These are phyloP conservation scores for Heliosperma pusillum DNA, from an alignment of 148 eudicot species.

Conservation along the genomic window DNA sequence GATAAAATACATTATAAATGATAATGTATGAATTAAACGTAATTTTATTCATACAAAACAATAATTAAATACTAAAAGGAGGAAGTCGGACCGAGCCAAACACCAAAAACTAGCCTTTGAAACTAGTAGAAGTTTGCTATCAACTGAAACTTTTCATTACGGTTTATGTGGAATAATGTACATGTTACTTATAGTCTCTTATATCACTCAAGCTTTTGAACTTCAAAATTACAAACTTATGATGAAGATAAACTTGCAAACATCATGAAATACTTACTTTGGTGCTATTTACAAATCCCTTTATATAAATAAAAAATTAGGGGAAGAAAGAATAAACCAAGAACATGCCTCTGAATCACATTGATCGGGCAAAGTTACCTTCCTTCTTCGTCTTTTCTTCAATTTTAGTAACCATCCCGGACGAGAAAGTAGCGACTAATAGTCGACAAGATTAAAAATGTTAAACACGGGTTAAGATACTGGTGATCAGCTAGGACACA, in stretches of 20 bases:
- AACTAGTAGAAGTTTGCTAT: background rate
- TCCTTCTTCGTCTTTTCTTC: background rate
- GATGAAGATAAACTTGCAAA: background rate
- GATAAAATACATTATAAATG: too few species aligned
- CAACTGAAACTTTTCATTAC: background rate
- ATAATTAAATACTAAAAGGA: too few species aligned
- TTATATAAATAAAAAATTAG: background rate
- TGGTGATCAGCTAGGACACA: conserved; percentile 3
- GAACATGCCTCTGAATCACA: background rate
- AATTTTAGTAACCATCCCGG: background rate
- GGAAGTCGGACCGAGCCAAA: too few species aligned
- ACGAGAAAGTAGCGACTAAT: background rate
- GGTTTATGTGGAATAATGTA: conserved; percentile 1
- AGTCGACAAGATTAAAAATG: background rate
- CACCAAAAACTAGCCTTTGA: too few species aligned
- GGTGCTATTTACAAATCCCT: conserved; percentile 8
- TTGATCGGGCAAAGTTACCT: background rate
- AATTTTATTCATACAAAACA: too few species aligned
- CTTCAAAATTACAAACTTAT: background rate
- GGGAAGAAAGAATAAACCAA: background rate
- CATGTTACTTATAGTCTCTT: background rate
- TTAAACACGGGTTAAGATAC: background rate
- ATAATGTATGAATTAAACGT: too few species aligned
- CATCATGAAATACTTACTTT: background rate
- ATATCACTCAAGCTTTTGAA: background rate